These are phyloP conservation scores for Blumeriella jaapii DNA, from an alignment of 2,329 filamentous ascomycete species.

Conservation along the genomic window DNA sequence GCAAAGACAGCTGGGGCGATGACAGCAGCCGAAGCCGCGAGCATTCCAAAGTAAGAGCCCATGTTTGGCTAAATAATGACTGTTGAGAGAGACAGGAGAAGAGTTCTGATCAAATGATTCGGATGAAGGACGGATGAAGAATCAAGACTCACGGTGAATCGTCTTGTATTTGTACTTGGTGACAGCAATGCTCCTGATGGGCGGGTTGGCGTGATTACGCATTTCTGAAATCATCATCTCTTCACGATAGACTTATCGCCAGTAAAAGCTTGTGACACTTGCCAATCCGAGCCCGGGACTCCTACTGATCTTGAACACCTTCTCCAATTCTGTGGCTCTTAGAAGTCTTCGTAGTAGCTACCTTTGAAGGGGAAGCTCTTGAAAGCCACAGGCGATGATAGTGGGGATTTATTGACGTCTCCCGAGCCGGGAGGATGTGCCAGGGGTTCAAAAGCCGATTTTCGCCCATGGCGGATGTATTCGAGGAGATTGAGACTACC, in stretches of 20 bases:
- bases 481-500: too few species aligned
- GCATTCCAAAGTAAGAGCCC: slow-evolving; percentile 19
- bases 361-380: slow-evolving; percentile 10
- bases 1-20: slow-evolving; percentile 20
- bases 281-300: slow-evolving; percentile 5
- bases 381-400: slow-evolving; percentile 4
- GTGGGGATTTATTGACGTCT: slow-evolving; percentile 2
- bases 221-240: neutral
- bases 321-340: slow-evolving; percentile 12
- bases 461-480: slow-evolving; percentile 3
- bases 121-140: slow-evolving; percentile 6
- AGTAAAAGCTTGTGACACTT: slow-evolving; percentile 5
- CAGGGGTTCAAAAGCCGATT: neutral
- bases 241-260: neutral
- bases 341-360: slow-evolving; percentile 1
- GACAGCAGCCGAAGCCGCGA: slow-evolving; percentile 23
- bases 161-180: slow-evolving; percentile 6
- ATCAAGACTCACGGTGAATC: neutral
- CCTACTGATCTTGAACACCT: slow-evolving; percentile 9
- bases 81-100: slow-evolving; percentile 3
- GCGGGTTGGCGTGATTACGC: neutral
- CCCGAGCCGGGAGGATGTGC: slow-evolving; percentile 9
- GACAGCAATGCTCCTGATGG: neutral
- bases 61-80: slow-evolving; percentile 11
- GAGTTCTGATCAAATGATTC: slow-evolving; percentile 2